A percentile compares a stretch with the other conserved stretches of the same genome.
Conservation (phyloP, 208 protist species). For the Leishmania major region DNA sequence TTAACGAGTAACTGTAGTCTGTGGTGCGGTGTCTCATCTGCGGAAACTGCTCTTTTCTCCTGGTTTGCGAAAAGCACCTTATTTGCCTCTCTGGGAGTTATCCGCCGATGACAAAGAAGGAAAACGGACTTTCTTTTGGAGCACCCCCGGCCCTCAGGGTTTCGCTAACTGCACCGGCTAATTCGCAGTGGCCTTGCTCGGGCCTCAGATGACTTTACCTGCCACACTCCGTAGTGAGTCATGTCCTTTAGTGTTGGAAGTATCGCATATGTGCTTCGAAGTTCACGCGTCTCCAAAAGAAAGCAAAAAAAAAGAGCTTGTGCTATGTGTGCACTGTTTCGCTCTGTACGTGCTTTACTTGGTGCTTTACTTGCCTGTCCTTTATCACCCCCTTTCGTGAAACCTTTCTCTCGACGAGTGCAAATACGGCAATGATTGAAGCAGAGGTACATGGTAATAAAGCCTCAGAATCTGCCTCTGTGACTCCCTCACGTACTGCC, state of each 20-base stretch:
- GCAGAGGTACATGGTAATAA: neutral
- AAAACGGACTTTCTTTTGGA: neutral
- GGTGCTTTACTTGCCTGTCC: neutral
- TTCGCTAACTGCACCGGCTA: neutral
- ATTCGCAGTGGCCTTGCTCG: neutral
- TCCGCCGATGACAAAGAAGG: neutral
- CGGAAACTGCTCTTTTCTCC: neutral
- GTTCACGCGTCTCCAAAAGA: neutral
- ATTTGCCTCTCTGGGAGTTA: neutral
- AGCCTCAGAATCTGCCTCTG: neutral
- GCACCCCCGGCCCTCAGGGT: neutral
- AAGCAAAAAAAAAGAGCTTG: no score
- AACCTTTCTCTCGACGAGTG: neutral
- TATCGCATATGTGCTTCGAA: neutral
- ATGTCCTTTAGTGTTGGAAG: neutral
- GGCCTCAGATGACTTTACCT: neutral
- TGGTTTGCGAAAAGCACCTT: neutral
- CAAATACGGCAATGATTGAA: neutral
- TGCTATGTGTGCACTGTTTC: neutral
- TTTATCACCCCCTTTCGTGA: neutral
- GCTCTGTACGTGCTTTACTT: neutral
- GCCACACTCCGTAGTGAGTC: neutral
- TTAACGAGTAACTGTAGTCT: slow-evolving; percentile 11
- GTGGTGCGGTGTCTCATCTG: slow-evolving; percentile 6
- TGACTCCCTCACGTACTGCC: neutral